These are phyloP conservation scores for Dillenia turbinata DNA, from an alignment of 164 flowering plant genomes.

Conservation along the genomic window DNA sequence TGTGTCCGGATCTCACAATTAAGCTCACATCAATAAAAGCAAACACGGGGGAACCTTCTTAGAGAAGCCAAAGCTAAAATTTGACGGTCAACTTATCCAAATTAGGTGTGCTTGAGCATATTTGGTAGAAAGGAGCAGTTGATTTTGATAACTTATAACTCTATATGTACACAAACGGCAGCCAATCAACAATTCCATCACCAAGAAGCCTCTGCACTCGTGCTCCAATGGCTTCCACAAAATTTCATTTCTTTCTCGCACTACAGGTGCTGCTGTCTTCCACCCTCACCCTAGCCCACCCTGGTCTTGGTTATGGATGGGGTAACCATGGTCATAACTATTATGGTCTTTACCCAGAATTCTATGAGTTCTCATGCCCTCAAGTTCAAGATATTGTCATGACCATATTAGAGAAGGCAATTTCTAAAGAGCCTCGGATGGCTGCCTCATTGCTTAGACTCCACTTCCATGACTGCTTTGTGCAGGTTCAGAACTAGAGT, in stretches of 20 bases:
- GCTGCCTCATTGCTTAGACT: constrained; percentile 93
- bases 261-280: constrained; percentile 26
- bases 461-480: constrained; percentile 96
- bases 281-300: constrained; percentile 44
- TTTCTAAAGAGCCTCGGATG: constrained; percentile 61
- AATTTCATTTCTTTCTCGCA: constrained; percentile 11
- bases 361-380: constrained; percentile 70
- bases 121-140: constrained; percentile 39
- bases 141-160: constrained; percentile 8
- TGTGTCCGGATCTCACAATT: no score
- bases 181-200: constrained; percentile 3
- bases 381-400: constrained; percentile 74
- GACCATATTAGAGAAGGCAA: constrained; percentile 65
- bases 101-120: constrained; percentile 22
- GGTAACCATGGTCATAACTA: constrained; percentile 20
- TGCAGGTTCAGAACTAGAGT: constrained; percentile 44
- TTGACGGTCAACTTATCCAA: background rate
- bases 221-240: constrained; percentile 23
- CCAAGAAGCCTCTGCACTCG: background rate
- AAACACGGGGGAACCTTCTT: no score
- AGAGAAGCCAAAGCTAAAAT: no score
- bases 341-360: constrained; percentile 47
- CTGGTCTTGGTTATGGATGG: constrained; percentile 39
- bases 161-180: constrained; percentile 14
- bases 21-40: no score